Evolutionary conservation across 2,329 filamentous ascomycete genomes (phyloP).

Genomic region (Colletotrichum filicis): DNA sequence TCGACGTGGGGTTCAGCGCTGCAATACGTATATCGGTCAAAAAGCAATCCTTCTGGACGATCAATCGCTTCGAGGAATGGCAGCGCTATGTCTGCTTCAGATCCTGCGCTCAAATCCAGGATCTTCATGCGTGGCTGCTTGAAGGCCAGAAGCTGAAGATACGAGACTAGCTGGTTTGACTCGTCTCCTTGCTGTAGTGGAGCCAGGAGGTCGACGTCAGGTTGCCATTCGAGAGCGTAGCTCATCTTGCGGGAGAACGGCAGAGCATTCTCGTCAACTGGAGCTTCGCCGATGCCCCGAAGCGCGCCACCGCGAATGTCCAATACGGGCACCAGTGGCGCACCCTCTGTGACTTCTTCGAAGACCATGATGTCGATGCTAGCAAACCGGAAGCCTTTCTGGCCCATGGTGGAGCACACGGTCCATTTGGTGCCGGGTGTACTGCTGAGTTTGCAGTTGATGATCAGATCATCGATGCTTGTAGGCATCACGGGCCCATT

Average conservation of each 20-base stretch:
- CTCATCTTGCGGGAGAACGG: slow-evolving; percentile 3
- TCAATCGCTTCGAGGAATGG: slow-evolving; percentile 41
- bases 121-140: slow-evolving; percentile 30
- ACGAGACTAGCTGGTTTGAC: neutral
- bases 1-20: slow-evolving; percentile 43
- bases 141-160: slow-evolving; percentile 22
- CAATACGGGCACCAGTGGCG: neutral
- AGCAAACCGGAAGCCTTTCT: neutral
- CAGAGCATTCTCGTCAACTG: neutral
- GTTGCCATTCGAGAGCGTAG: neutral
- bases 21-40: slow-evolving; percentile 37
- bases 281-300: neutral
- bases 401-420: neutral
- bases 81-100: slow-evolving; percentile 50
- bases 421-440: neutral
- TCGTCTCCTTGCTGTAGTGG: neutral
- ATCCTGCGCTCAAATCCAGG: slow-evolving; percentile 54
- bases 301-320: neutral
- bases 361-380: neutral
- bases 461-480: neutral
- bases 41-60: slow-evolving; percentile 1
- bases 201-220: neutral
- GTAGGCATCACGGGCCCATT: slow-evolving; percentile 8
- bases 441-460: neutral
- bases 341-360: neutral